These are phyloP conservation scores for Xylariomycetidae sp. DNA, from an alignment of 2,329 filamentous ascomycete species.

Conservation along the genomic window DNA sequence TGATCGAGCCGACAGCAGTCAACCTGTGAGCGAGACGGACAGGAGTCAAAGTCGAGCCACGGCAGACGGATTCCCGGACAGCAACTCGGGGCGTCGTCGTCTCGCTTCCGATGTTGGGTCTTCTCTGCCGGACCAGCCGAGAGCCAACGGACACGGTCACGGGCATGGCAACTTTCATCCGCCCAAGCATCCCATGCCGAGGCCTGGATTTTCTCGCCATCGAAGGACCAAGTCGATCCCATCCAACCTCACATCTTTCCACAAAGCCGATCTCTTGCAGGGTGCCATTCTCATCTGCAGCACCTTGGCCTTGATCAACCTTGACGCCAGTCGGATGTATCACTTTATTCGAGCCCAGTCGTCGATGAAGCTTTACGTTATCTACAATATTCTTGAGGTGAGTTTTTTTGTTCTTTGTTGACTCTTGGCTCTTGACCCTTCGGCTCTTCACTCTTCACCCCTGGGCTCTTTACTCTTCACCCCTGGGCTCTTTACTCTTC, in stretches of 20 bases:
- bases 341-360: conserved; percentile 95
- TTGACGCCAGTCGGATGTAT: conserved; percentile 97
- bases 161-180: conserved; percentile 22
- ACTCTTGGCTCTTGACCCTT: background rate
- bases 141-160: conserved; percentile 16
- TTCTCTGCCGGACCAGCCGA: conserved; percentile 14
- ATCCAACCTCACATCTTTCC: conserved; percentile 75
- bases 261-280: conserved; percentile 93
- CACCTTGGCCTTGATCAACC: conserved; percentile 76
- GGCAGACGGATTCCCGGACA: conserved; percentile 13
- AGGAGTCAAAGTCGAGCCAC: conserved; percentile 32
- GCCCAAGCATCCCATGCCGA: conserved; percentile 27
- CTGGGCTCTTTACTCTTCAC: too few species aligned
- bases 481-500: too few species aligned
- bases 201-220: conserved; percentile 45
- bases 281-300: conserved; percentile 83
- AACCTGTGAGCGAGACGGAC: conserved; percentile 28
- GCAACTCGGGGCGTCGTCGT: conserved; percentile 13
- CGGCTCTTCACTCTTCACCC: too few species aligned
- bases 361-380: conserved; percentile 96
- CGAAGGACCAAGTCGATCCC: conserved; percentile 77
- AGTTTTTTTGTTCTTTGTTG: conserved; percentile 6
- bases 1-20: conserved; percentile 18
- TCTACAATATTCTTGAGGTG: conserved; percentile 93
- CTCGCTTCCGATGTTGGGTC: conserved; percentile 14